Evolutionary conservation across 768 basidiomycete genomes (phyloP).

Genomic region (Trametes cingulata): DNA sequence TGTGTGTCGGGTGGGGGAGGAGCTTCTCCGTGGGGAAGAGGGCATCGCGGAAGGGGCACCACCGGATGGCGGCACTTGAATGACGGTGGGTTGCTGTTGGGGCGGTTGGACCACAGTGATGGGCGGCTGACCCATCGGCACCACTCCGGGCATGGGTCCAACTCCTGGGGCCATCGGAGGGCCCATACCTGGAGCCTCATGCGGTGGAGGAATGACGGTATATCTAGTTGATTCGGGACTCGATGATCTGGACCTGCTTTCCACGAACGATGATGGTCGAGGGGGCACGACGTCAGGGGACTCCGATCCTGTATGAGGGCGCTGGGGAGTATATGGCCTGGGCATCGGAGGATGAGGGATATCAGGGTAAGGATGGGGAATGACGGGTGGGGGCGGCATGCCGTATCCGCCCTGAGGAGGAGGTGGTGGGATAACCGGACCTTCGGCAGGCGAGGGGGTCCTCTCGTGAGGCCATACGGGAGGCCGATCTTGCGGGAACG

Average conservation of each 20-base stretch:
- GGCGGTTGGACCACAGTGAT: neutral
- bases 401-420: neutral
- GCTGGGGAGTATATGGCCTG: neutral
- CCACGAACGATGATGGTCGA: neutral
- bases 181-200: no score
- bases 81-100: neutral
- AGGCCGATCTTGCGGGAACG: neutral
- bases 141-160: no score
- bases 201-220: neutral
- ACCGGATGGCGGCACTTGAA: neutral
- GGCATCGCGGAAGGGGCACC: neutral
- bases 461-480: slow-evolving; percentile 1
- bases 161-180: no score
- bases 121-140: neutral
- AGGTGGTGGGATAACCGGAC: slow-evolving; percentile 13
- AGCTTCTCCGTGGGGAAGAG: neutral
- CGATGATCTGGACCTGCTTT: neutral
- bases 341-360: neutral
- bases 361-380: slow-evolving; percentile 4
- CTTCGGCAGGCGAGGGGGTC: neutral
- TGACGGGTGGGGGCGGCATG: slow-evolving; percentile 2
- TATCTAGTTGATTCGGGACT: no score
- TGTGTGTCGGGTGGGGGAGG: neutral
- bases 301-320: neutral
- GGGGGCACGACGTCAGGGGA: neutral